phyloP scores from a whole-genome alignment of 129 eudicot species.

The Lonicera japonica region DNA sequence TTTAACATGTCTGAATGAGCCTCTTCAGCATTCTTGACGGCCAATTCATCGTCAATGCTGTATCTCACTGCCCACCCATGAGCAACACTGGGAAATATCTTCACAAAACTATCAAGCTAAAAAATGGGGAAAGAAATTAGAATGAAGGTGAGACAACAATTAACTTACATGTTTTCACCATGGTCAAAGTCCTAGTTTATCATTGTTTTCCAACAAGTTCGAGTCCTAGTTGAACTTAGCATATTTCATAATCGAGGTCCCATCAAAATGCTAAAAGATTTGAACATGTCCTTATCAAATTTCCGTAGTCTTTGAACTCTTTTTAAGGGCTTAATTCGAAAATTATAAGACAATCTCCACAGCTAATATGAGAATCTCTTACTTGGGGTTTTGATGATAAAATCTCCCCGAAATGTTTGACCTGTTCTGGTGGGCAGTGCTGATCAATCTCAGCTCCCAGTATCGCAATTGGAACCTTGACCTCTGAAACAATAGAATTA shows the following conservation, averaged over 20 bases:
- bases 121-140: background rate
- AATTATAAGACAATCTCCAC: background rate
- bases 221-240: no score
- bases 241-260: background rate
- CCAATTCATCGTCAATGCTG: slow-evolving; percentile 29
- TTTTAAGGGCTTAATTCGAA: background rate
- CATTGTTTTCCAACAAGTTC: no score
- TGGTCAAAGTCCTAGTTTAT: no score
- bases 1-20: slow-evolving; percentile 36
- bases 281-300: background rate
- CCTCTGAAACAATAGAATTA: no score
- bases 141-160: no score
- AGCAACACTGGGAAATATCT: slow-evolving; percentile 34
- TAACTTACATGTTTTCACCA: no score
- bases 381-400: slow-evolving; percentile 36
- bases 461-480: slow-evolving; percentile 41
- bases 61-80: slow-evolving; percentile 53
- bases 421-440: slow-evolving; percentile 26
- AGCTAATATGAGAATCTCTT: background rate
- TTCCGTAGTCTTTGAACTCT: no score
- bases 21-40: slow-evolving; percentile 31
- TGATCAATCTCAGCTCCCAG: slow-evolving; percentile 49
- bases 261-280: background rate
- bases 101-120: slow-evolving; percentile 36
- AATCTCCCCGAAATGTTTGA: slow-evolving; percentile 31